These are phyloP conservation scores for Leccinum incarnatum DNA, from an alignment of 768 basidiomycete genomes.

Conservation along the genomic window DNA sequence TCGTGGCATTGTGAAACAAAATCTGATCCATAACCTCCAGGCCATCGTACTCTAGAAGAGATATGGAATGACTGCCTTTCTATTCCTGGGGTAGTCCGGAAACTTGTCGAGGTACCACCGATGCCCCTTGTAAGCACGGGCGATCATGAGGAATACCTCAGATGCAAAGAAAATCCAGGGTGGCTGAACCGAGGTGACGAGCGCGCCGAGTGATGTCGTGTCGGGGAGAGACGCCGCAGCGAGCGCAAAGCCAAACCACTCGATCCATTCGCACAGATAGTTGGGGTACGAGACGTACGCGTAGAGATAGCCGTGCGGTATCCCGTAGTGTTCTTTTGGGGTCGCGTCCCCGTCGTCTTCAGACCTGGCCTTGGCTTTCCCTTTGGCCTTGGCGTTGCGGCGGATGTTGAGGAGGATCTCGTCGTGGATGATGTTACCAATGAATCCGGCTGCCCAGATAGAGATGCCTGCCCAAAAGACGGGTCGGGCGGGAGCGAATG, in stretches of 20 bases:
- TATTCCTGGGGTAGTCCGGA: slow-evolving; percentile 73
- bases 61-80: slow-evolving; percentile 80
- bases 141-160: slow-evolving; percentile 77
- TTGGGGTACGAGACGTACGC: slow-evolving; percentile 84
- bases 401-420: slow-evolving; percentile 85
- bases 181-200: slow-evolving; percentile 50
- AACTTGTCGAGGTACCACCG: slow-evolving; percentile 82
- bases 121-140: slow-evolving; percentile 79
- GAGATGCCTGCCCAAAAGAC: slow-evolving; percentile 61
- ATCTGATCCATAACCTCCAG: neutral
- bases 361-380: slow-evolving; percentile 27
- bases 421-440: slow-evolving; percentile 85
- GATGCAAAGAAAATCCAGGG: slow-evolving; percentile 78
- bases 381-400: slow-evolving; percentile 50
- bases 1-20: neutral
- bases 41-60: slow-evolving; percentile 43
- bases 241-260: slow-evolving; percentile 88
- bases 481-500: slow-evolving; percentile 30
- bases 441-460: slow-evolving; percentile 71
- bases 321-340: slow-evolving; percentile 60
- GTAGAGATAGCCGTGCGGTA: slow-evolving; percentile 80
- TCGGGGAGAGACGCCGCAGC: slow-evolving; percentile 57
- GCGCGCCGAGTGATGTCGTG: slow-evolving; percentile 34
- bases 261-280: slow-evolving; percentile 93
- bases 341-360: slow-evolving; percentile 25